phyloP scores from a whole-genome alignment of 352 stramenopile species.

The Plasmopara muralis region DNA sequence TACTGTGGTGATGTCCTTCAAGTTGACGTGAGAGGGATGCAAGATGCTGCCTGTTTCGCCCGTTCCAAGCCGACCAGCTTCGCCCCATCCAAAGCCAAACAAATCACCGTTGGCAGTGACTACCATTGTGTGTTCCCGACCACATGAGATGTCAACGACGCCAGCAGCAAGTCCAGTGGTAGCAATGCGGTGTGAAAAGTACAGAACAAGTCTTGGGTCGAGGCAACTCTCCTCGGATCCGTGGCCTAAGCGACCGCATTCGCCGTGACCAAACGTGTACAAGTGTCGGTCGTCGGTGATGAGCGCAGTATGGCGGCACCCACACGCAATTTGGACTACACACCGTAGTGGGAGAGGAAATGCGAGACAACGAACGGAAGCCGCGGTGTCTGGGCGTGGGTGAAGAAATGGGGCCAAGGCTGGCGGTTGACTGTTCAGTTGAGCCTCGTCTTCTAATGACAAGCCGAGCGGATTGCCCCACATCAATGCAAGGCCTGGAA shows the following conservation, averaged over 20 bases:
- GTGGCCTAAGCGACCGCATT: slow-evolving; percentile 72
- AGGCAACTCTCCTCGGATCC: slow-evolving; percentile 46
- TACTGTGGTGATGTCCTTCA: slow-evolving; percentile 44
- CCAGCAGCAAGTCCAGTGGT: slow-evolving; percentile 29
- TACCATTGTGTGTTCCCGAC: slow-evolving; percentile 82
- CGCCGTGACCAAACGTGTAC: slow-evolving; percentile 76
- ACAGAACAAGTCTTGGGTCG: slow-evolving; percentile 41
- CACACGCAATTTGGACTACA: slow-evolving; percentile 65
- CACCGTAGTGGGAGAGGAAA: slow-evolving; percentile 47
- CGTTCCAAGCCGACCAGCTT: slow-evolving; percentile 75
- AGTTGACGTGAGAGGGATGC: slow-evolving; percentile 48
- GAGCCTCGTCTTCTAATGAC: slow-evolving; percentile 58
- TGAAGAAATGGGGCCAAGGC: slow-evolving; percentile 8
- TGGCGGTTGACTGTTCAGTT: slow-evolving; percentile 10
- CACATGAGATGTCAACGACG: slow-evolving; percentile 55
- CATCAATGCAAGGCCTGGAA: slow-evolving; percentile 45
- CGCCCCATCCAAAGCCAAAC: slow-evolving; percentile 80
- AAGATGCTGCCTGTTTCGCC: slow-evolving; percentile 65
- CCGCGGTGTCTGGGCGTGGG: slow-evolving; percentile 7
- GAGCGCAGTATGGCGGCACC: slow-evolving; percentile 71
- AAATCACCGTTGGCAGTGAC: slow-evolving; percentile 59
- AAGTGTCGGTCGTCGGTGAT: slow-evolving; percentile 56
- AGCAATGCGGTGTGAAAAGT: slow-evolving; percentile 46
- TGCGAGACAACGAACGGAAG: slow-evolving; percentile 28
- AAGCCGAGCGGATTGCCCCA: slow-evolving; percentile 57